Evolutionary conservation across 768 basidiomycete genomes (phyloP).

Genomic region (Russula earlei): DNA sequence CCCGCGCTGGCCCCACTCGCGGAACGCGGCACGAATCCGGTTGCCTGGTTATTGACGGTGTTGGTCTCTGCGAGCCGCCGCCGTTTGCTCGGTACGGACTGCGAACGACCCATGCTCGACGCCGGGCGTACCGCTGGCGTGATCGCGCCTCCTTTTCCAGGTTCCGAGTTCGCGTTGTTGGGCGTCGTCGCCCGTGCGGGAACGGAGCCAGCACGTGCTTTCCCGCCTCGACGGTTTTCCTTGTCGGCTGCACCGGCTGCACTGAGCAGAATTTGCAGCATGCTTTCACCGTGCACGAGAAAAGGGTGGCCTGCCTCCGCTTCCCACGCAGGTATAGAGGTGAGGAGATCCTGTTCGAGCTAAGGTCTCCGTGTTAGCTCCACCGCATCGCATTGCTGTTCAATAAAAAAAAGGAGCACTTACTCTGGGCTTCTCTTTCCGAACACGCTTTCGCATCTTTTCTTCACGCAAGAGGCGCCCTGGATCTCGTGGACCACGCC

Average conservation of each 20-base stretch:
- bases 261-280: conserved; percentile 71
- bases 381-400: not conserved
- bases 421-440: conserved; percentile 88
- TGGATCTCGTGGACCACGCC: conserved; percentile 73
- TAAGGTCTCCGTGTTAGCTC: conserved; percentile 25
- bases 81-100: conserved; percentile 54
- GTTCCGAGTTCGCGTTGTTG: conserved; percentile 26
- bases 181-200: conserved; percentile 57
- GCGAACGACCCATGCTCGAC: conserved; percentile 32
- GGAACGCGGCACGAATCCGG: conserved; percentile 23
- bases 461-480: conserved; percentile 86
- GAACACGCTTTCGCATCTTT: conserved; percentile 93
- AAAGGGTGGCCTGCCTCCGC: conserved; percentile 61
- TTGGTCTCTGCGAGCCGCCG: conserved; percentile 42
- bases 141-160: conserved; percentile 37
- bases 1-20: not conserved
- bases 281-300: conserved; percentile 75
- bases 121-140: conserved; percentile 57
- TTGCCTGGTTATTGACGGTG: conserved; percentile 23
- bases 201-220: conserved; percentile 42
- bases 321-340: conserved; percentile 81
- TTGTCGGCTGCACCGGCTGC: conserved; percentile 57
- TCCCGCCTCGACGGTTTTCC: conserved; percentile 47
- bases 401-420: conserved; percentile 22
- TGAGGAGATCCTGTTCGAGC: conserved; percentile 84